Conservation (phyloP, 345 rosid genomes). For the Schrenkiella parvula region DNA sequence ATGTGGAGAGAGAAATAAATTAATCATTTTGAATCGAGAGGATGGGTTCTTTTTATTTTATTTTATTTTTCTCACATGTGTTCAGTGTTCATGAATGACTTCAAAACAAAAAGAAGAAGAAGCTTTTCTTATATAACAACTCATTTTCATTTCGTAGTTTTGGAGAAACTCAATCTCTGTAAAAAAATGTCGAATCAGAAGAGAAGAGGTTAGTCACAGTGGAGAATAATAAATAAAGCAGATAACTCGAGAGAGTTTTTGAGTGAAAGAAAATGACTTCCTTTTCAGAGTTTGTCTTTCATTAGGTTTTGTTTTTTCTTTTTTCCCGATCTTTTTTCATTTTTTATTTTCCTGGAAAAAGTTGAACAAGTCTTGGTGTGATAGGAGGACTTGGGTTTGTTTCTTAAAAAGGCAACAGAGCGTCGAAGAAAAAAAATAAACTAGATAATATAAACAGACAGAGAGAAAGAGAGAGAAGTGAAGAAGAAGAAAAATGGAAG, state of each 20-base stretch:
- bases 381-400: constrained; percentile 37
- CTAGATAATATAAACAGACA: neutral
- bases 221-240: constrained; percentile 32
- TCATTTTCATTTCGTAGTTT: constrained; percentile 3
- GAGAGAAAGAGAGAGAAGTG: neutral
- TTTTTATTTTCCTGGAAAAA: neutral
- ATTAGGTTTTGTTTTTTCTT: constrained; percentile 12
- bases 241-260: constrained; percentile 19
- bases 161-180: constrained; percentile 19
- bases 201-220: constrained; percentile 4
- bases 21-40: neutral
- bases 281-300: constrained; percentile 37
- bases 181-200: neutral
- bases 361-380: constrained; percentile 43
- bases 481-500: constrained; percentile 28
- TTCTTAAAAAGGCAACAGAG: constrained; percentile 46
- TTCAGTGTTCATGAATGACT: constrained; percentile 18
- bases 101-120: no score
- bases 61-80: neutral
- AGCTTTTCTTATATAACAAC: neutral
- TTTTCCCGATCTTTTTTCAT: neutral
- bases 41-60: neutral
- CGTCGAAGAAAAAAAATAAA: constrained; percentile 34
- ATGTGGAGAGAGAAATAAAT: constrained; percentile 12
- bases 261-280: constrained; percentile 28